These are phyloP conservation scores for Fusarium fracticaudum DNA, from an alignment of 2,329 filamentous ascomycete species.

Conservation along the genomic window DNA sequence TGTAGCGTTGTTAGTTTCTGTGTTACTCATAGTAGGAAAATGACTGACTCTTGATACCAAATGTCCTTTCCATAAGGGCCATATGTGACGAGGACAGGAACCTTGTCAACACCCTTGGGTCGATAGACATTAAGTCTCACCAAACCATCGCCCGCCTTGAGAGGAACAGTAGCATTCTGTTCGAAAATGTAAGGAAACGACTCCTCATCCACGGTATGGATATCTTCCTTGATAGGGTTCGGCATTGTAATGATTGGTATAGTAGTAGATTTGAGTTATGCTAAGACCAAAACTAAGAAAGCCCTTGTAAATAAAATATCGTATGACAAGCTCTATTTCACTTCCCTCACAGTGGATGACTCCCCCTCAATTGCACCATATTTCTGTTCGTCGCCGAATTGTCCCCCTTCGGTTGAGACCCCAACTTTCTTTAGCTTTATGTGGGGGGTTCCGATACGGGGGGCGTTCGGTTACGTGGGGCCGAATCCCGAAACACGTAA, in stretches of 20 bases:
- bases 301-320: neutral
- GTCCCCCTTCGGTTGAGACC: neutral
- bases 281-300: neutral
- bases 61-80: slow-evolving; percentile 81
- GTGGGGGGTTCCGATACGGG: slow-evolving; percentile 28
- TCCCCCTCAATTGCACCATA: slow-evolving; percentile 2
- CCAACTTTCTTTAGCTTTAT: neutral
- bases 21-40: too few species aligned
- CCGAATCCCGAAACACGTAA: slow-evolving; percentile 22
- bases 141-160: slow-evolving; percentile 1
- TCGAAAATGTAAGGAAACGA: slow-evolving; percentile 30
- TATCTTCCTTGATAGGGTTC: slow-evolving; percentile 41
- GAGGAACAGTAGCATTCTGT: slow-evolving; percentile 20
- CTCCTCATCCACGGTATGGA: slow-evolving; percentile 42
- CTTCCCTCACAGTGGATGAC: neutral
- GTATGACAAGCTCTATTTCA: slow-evolving; percentile 10
- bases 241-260: slow-evolving; percentile 37
- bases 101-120: slow-evolving; percentile 8
- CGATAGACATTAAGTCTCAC: slow-evolving; percentile 16
- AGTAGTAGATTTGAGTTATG: neutral
- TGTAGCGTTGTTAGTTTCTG: slow-evolving; percentile 7
- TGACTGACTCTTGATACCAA: slow-evolving; percentile 60
- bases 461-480: slow-evolving; percentile 12
- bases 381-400: neutral
- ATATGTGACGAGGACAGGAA: slow-evolving; percentile 74